These are phyloP conservation scores for Bromus sterilis DNA, from an alignment of 176 grass and related monocot species.

Conservation along the genomic window DNA sequence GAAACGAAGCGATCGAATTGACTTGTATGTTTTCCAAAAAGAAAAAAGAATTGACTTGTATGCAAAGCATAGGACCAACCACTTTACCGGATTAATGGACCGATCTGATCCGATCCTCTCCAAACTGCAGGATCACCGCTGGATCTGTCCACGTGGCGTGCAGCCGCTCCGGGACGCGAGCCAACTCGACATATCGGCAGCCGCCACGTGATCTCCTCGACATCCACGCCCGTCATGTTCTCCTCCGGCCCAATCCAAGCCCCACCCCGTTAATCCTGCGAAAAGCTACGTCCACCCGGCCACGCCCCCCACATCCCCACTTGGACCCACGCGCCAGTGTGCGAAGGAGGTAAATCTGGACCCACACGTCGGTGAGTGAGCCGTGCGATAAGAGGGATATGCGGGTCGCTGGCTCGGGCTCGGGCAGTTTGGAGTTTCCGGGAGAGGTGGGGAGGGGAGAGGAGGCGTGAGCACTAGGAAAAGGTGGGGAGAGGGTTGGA, in stretches of 20 bases:
- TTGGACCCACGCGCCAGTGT: background rate
- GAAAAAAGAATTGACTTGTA: too few species aligned
- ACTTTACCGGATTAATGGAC: background rate
- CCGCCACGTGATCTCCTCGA: background rate
- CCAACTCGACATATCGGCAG: background rate
- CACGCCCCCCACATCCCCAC: background rate
- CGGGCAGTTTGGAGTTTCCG: conserved; percentile 21
- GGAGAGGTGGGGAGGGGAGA: background rate
- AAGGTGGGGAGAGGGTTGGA: background rate
- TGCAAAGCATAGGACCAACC: conserved; percentile 4
- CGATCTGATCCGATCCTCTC: background rate
- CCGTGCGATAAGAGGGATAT: background rate
- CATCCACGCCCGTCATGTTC: background rate
- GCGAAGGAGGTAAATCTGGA: fast-evolving
- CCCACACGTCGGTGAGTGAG: background rate
- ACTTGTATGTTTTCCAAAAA: too few species aligned
- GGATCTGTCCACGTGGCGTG: background rate
- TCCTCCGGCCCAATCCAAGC: background rate
- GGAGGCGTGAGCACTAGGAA: conserved; percentile 42
- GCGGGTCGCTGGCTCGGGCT: background rate
- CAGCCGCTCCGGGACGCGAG: too few species aligned
- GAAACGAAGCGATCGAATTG: too few species aligned
- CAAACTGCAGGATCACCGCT: background rate
- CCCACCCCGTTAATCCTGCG: background rate
- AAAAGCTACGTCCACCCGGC: background rate